Evolutionary conservation across 306 rosid genomes (phyloP).

Genomic region (Vigna reflexopilosa): DNA sequence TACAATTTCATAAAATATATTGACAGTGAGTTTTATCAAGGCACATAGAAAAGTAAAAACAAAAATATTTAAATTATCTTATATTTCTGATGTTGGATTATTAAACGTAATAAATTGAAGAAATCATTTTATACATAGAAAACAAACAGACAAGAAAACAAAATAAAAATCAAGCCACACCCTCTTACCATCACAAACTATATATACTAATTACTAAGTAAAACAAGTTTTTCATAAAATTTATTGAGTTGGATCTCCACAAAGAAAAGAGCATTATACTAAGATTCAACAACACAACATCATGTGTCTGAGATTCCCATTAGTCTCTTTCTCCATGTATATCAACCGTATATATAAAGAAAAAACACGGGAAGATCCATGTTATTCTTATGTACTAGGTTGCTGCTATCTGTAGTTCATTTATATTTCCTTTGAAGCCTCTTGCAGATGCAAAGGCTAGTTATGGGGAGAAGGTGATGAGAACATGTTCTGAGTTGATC

Average conservation of each 20-base stretch:
- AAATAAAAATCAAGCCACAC: not conserved
- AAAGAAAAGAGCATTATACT: slow-evolving; percentile 11
- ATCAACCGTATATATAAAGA: not conserved
- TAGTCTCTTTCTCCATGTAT: slow-evolving; percentile 1
- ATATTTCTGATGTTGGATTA: too few relatives aligned
- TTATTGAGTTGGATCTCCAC: slow-evolving; percentile 35
- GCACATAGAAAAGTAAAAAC: too few relatives aligned
- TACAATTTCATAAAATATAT: not conserved
- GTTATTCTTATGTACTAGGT: not conserved
- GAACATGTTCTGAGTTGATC: slow-evolving; percentile 70
- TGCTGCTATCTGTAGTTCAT: not conserved
- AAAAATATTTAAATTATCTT: too few relatives aligned
- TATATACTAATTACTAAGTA: not conserved
- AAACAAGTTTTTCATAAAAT: slow-evolving; percentile 9
- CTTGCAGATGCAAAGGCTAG: slow-evolving; percentile 45
- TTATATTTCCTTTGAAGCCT: slow-evolving; percentile 44
- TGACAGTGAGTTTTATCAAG: not conserved
- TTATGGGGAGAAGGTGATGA: slow-evolving; percentile 70
- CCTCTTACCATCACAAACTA: slow-evolving; percentile 26
- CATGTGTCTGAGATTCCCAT: slow-evolving; percentile 24
- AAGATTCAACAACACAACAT: slow-evolving; percentile 26
- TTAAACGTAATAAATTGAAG: not conserved
- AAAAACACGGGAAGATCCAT: not conserved
- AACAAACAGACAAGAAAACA: not conserved
- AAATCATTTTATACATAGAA: not conserved